phyloP scores from a whole-genome alignment of 2,329 filamentous ascomycete genomes.

The Pseudogymnoascus sp. region DNA sequence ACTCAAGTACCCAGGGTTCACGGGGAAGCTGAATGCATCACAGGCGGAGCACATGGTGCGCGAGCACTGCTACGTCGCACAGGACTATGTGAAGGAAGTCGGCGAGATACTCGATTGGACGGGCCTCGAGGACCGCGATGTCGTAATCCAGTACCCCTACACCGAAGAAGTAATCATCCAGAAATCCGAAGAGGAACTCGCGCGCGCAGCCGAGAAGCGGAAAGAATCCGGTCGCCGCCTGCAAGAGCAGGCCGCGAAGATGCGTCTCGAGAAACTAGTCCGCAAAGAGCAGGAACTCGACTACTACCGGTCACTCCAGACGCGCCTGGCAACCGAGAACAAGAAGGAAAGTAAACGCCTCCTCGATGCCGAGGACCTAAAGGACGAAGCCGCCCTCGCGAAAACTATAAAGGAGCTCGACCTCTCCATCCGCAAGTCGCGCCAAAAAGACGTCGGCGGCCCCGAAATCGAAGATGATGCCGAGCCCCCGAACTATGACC shows the following conservation, averaged over 20 bases:
- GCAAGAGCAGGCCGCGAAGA: constrained; percentile 94
- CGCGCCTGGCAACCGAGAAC: constrained; percentile 62
- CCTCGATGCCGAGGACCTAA: constrained; percentile 83
- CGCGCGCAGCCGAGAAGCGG: constrained; percentile 81
- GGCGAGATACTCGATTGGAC: constrained; percentile 78
- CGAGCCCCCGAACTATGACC: constrained; percentile 76
- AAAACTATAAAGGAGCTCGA: constrained; percentile 83
- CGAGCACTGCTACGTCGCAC: constrained; percentile 84
- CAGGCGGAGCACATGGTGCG: constrained; percentile 83
- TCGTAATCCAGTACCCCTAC: constrained; percentile 86
- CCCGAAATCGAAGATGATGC: constrained; percentile 69
- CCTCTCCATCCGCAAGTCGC: constrained; percentile 77
- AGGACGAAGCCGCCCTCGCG: constrained; percentile 81
- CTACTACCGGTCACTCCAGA: constrained; percentile 81
- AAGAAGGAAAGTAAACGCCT: constrained; percentile 88
- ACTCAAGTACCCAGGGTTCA: constrained; percentile 86
- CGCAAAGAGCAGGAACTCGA: constrained; percentile 93
- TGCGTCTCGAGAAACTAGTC: constrained; percentile 90
- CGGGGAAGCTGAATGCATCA: constrained; percentile 74
- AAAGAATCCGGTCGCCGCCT: constrained; percentile 87
- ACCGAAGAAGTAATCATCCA: constrained; percentile 84
- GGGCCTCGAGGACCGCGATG: constrained; percentile 80
- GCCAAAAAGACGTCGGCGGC: constrained; percentile 84
- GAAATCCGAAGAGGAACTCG: constrained; percentile 91
- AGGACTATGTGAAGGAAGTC: constrained; percentile 74